These are phyloP conservation scores for Arthrobotrys conoides DNA, from an alignment of 2,329 filamentous ascomycete genomes.

Conservation along the genomic window DNA sequence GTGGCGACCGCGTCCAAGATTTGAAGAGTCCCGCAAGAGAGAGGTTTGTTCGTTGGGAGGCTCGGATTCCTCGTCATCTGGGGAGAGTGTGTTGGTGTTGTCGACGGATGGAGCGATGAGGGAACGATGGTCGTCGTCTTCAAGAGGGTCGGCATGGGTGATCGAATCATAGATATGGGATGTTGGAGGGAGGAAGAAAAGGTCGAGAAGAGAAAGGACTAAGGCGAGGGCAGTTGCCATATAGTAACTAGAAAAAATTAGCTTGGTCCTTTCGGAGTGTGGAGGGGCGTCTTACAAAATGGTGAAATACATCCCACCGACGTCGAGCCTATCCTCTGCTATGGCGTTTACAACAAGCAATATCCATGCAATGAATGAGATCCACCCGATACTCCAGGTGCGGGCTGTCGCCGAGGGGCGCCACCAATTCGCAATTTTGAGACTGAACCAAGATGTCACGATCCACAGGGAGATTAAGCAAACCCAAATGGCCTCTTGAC, in stretches of 20 bases:
- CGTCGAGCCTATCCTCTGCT: slow-evolving; percentile 79
- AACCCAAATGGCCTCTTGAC: slow-evolving; percentile 86
- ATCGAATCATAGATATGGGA: slow-evolving; percentile 55
- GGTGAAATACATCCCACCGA: slow-evolving; percentile 83
- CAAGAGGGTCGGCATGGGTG: slow-evolving; percentile 67
- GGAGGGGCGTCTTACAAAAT: slow-evolving; percentile 37
- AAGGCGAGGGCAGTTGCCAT: slow-evolving; percentile 69
- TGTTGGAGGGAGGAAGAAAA: slow-evolving; percentile 76
- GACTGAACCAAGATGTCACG: slow-evolving; percentile 84
- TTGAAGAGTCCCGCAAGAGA: slow-evolving; percentile 61
- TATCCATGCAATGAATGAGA: slow-evolving; percentile 82
- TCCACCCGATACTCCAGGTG: slow-evolving; percentile 84
- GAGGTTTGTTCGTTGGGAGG: slow-evolving; percentile 61
- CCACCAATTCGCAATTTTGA: slow-evolving; percentile 81
- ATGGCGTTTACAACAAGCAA: slow-evolving; percentile 80
- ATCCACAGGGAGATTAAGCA: slow-evolving; percentile 89
- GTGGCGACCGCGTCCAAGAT: slow-evolving; percentile 50
- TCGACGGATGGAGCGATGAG: slow-evolving; percentile 68
- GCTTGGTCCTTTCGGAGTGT: slow-evolving; percentile 72
- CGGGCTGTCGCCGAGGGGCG: slow-evolving; percentile 89
- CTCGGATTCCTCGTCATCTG: slow-evolving; percentile 63
- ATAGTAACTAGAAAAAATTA: slow-evolving; percentile 43
- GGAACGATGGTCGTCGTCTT: slow-evolving; percentile 65
- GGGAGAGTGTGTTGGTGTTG: slow-evolving; percentile 43
- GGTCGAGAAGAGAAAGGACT: slow-evolving; percentile 81